A percentile compares a stretch with the other conserved stretches of the same genome.
phyloP scores from a whole-genome alignment of 768 basidiomycete genomes.

The Galerina sulciceps region DNA sequence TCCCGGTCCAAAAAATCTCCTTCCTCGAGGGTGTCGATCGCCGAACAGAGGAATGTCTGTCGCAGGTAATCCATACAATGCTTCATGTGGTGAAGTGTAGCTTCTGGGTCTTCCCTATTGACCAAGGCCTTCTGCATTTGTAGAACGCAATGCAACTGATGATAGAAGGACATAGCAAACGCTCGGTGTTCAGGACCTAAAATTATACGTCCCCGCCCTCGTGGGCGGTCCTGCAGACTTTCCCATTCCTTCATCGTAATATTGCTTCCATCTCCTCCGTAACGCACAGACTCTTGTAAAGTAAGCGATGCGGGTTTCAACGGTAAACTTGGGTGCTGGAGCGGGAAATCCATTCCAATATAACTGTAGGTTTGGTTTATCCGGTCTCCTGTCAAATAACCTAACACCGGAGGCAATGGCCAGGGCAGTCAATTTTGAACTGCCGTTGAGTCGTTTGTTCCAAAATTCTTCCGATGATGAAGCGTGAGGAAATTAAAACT shows the following conservation, averaged over 20 bases:
- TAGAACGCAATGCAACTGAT: conserved; percentile 4
- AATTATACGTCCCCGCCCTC: neutral
- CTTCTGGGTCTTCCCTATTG: neutral
- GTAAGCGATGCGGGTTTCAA: neutral
- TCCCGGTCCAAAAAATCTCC: conserved; percentile 3
- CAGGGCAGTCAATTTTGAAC: too few species aligned
- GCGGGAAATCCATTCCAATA: neutral
- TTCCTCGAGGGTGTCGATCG: neutral
- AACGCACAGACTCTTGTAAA: neutral
- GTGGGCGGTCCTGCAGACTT: neutral
- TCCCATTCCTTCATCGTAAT: neutral
- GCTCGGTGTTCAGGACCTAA: neutral
- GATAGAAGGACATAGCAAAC: conserved; percentile 4
- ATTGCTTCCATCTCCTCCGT: neutral
- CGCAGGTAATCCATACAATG: conserved; percentile 7
- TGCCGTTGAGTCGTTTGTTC: too few species aligned
- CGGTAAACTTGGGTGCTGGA: neutral
- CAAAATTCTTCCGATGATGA: too few species aligned
- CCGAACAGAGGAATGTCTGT: conserved; percentile 6
- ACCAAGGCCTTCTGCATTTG: neutral
- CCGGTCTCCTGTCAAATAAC: too few species aligned
- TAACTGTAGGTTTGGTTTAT: neutral
- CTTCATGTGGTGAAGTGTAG: conserved; percentile 1
- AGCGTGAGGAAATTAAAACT: too few species aligned
- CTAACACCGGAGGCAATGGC: too few species aligned